Evolutionary conservation across 2,329 filamentous ascomycete species (phyloP), one percentile per base, ranked within the genome.

Genomic region (Mariannaea sp.): DNA sequence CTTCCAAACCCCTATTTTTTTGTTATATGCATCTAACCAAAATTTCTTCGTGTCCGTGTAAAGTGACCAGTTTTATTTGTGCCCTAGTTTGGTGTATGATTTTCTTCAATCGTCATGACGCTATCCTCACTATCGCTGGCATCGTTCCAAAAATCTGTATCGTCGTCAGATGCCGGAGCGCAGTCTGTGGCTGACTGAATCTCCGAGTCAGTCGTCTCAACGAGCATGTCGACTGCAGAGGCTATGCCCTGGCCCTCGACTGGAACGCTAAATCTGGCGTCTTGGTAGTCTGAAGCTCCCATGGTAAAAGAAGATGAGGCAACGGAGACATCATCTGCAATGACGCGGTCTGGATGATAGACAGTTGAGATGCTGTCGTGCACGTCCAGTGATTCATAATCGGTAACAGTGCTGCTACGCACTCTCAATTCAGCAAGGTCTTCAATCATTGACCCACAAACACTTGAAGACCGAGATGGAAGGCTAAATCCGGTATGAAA

Each of bases 401-500:
- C n/a, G 2, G 65, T 68, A 4, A 69, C 72, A 5, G 65, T 67
- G 54, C 66, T 69, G 5, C 70, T 68, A 33, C 60, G 65, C 13
- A 77, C 50, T 7, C 58, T 64, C 42, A 78, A 58, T 2, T 59
- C 61, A 3, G 62, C 64, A 49, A 78, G 48, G 3, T 68, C 73
- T 7, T 71, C 71, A 7, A 72, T 57, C 32, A 75, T 65, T 4
- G 73, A 74, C 4, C 67, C 69, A 9, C 67, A 65, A 3, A 66
- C 40, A 20, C 72, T 75, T 1, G 73, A 71, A 3, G 70, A 49
- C 2, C 57, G 59, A 2, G 72, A 72, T 5, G 71, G 62, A 0
- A 73, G 58, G 2, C 76, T 77, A 4, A 61, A 56, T 0, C 77
- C 78, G 0, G 78, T 80, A 58, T 77, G 75, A 56, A 75, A 80